Evolutionary conservation across 352 stramenopile genomes (phyloP), one percentile per base, ranked within the genome.

Genomic region (Globisporangium megalacanthum): DNA sequence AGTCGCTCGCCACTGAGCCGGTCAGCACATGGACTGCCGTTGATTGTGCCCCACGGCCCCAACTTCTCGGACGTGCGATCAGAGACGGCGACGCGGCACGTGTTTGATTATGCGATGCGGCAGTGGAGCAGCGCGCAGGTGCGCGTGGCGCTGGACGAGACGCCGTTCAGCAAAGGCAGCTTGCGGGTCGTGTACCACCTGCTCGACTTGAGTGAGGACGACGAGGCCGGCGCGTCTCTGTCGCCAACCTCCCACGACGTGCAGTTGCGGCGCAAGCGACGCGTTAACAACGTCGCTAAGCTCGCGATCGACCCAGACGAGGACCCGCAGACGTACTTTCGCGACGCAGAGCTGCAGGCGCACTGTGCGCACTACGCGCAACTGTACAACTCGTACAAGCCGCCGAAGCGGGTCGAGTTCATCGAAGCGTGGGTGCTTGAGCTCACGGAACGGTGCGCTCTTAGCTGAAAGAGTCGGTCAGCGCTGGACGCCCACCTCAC

Each of bases 311-410:
- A 96, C 50, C 84, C 83, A 10, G 77, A 94, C 47, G 85, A 94
- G 66, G 83, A 94, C 35, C 84, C 85, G 42, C 79, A 93, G 56
- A 94, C 85, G 54, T 96, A 96, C 54, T 96, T 96, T 61, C 79
- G 79, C 11, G 86, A 96, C 58, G 92, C 92, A 48, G 86, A 96
- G 66, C 66, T 94, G 19, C 86, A 96, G 54, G 84, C 86, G 0
- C 85, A 94, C 44, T 94, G 86, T 55, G 83, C 81, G 6, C 77
- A 88, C 48, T 96, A 94, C 55, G 86, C 85, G 0, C 66, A 86
- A 54, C 62, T 94, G 37, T 96, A 94, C 67, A 94, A 96, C 63
- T 91, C 79, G 47, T 92, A 94, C 54, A 83, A 73, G 9, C 84
- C 84, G 11, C 84, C 84, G 31, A 91, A 91, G 58, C 78, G 82